phyloP scores from a whole-genome alignment of 192 early-diverging fungal species.

The Pilaira anomala region DNA sequence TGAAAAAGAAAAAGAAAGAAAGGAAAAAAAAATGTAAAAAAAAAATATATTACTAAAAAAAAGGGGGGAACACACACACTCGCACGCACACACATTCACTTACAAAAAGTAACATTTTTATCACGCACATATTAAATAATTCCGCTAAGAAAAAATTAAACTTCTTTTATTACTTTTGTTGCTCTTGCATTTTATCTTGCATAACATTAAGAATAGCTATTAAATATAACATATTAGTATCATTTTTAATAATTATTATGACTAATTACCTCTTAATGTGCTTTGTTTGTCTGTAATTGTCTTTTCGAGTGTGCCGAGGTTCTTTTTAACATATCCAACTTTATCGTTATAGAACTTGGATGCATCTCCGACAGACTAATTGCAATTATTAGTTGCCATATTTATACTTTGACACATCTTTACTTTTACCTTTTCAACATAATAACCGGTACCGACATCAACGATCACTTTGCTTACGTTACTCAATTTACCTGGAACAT shows the following conservation, averaged over 20 bases:
- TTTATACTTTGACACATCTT: background rate
- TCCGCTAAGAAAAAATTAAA: background rate
- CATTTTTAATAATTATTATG: background rate
- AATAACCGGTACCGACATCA: slow-evolving; percentile 96
- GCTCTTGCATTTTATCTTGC: slow-evolving; percentile 51
- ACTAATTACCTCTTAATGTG: slow-evolving; percentile 54
- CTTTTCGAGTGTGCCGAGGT: slow-evolving; percentile 78
- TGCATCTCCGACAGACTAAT: slow-evolving; percentile 73
- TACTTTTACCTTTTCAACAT: slow-evolving; percentile 78
- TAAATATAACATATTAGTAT: background rate
- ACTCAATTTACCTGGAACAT: slow-evolving; percentile 85
- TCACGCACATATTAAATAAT: background rate
- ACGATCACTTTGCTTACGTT: slow-evolving; percentile 85
- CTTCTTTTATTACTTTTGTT: slow-evolving; percentile 22
- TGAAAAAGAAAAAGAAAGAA: slow-evolving; percentile 1
- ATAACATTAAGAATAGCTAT: slow-evolving; percentile 54
- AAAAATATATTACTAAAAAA: background rate
- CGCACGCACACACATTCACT: background rate
- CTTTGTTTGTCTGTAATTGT: slow-evolving; percentile 77
- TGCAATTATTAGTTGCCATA: background rate
- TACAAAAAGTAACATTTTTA: slow-evolving; percentile 4
- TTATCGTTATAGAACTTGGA: slow-evolving; percentile 80
- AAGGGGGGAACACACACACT: background rate
- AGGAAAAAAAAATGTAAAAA: background rate
- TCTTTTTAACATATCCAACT: slow-evolving; percentile 77